Percentiles rank a stretch among this genome's conserved stretches.
phyloP scores from a whole-genome alignment of 768 basidiomycete species.

The Suillus weaverae region DNA sequence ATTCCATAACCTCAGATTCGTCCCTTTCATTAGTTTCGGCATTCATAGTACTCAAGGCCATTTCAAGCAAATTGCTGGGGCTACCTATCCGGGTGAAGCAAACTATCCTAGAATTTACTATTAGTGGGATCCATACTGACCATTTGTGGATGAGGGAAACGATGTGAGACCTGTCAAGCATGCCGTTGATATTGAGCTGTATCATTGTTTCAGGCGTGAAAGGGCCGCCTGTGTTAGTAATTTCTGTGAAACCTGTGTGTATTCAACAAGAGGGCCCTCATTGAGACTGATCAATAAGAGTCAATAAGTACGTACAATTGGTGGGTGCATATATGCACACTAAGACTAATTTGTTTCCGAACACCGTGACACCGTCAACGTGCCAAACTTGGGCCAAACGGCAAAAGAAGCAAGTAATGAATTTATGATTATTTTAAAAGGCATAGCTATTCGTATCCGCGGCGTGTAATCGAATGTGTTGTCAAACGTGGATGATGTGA shows the following conservation, averaged over 20 bases:
- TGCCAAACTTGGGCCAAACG: background rate
- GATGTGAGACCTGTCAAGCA: background rate
- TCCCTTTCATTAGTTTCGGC: background rate
- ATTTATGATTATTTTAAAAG: background rate
- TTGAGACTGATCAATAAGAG: background rate
- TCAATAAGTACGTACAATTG: background rate
- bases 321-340: background rate
- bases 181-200: background rate
- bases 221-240: background rate
- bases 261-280: background rate
- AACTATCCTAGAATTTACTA: background rate
- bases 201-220: background rate
- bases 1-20: background rate
- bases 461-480: conserved; percentile 48
- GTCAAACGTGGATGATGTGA: conserved; percentile 59
- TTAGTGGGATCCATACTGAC: background rate
- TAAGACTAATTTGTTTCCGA: background rate
- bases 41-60: background rate
- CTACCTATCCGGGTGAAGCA: too few relatives aligned
- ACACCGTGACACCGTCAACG: background rate
- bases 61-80: background rate
- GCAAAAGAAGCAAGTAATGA: background rate
- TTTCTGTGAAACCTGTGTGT: background rate
- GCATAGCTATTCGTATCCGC: conserved; percentile 44
- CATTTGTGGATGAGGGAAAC: background rate